A percentile compares a stretch with the other conserved stretches of the same genome.
Evolutionary conservation across 345 rosid species (phyloP).

Genomic region (Eucalyptus caleyi): DNA sequence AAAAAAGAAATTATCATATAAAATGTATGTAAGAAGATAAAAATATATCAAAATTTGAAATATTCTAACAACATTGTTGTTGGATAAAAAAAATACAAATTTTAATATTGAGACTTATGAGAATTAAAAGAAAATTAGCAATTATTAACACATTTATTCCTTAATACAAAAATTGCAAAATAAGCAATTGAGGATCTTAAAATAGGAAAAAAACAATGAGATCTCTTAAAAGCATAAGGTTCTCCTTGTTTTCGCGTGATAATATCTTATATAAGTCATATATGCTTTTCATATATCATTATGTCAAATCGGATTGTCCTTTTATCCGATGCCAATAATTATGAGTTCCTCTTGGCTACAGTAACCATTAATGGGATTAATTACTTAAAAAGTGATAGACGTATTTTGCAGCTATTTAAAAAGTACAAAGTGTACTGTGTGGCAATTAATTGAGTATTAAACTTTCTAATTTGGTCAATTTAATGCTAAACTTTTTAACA

Average conservation of each 20-base stretch:
- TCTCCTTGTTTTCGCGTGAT: not conserved
- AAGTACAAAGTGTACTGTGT: fast-evolving
- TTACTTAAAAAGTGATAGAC: not conserved
- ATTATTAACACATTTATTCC: not conserved
- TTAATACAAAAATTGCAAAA: not conserved
- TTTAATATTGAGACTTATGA: not conserved
- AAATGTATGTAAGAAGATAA: not conserved
- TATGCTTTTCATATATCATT: not conserved
- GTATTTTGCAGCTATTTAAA: not conserved
- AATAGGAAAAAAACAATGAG: not conserved
- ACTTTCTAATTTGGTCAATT: not conserved
- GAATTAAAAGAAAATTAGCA: not conserved
- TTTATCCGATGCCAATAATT: not conserved
- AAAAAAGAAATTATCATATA: not conserved
- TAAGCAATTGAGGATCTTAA: not conserved
- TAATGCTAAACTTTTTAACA: fast-evolving
- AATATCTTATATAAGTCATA: not conserved
- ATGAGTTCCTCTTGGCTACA: not conserved
- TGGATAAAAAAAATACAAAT: not conserved
- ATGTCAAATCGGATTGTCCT: not conserved
- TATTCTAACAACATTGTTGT: not conserved
- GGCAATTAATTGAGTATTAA: not conserved
- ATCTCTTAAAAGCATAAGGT: not conserved
- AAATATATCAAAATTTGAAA: not conserved
- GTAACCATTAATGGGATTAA: not conserved